These are phyloP conservation scores for Rutstroemia sp. DNA, from an alignment of 2,329 filamentous ascomycete species.

Conservation along the genomic window DNA sequence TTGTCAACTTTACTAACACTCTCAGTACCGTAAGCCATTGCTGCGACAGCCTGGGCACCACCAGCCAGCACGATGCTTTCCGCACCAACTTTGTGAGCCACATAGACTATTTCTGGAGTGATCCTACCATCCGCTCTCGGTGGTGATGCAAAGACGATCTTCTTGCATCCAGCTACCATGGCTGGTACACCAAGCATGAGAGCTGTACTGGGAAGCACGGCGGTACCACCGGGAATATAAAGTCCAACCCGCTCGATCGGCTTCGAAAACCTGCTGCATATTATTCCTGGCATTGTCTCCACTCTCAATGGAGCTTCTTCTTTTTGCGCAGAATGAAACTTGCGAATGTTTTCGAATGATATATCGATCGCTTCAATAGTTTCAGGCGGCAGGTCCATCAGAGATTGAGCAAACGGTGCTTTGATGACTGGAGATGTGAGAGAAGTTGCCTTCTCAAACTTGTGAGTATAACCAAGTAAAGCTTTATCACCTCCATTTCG, in stretches of 20 bases:
- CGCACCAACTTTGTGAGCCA: constrained; percentile 92
- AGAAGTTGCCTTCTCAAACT: constrained; percentile 93
- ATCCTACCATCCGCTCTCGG: constrained; percentile 83
- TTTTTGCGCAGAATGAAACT: constrained; percentile 88
- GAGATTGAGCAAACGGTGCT: constrained; percentile 75
- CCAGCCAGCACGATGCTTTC: constrained; percentile 94
- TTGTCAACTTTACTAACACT: constrained; percentile 96
- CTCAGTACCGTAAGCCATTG: constrained; percentile 95
- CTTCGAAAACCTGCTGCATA: constrained; percentile 86
- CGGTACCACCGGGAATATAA: constrained; percentile 93
- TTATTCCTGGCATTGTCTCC: constrained; percentile 95
- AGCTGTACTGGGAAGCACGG: constrained; percentile 92
- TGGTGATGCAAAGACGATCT: constrained; percentile 87
- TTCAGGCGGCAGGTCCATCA: constrained; percentile 81
- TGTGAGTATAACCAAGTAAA: constrained; percentile 88
- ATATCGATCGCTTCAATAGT: constrained; percentile 88
- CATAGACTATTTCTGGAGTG: constrained; percentile 95
- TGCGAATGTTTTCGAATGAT: constrained; percentile 88
- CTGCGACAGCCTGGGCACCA: constrained; percentile 90
- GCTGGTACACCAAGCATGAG: constrained; percentile 97
- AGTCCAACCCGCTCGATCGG: constrained; percentile 94
- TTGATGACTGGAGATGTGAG: constrained; percentile 82
- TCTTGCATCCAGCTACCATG: constrained; percentile 94
- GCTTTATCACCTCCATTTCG: constrained; percentile 78
- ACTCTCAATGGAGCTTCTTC: constrained; percentile 76